Base-by-base conservation (phyloP, 352 stramenopile genomes). In the Globisporangium polare region DNA sequence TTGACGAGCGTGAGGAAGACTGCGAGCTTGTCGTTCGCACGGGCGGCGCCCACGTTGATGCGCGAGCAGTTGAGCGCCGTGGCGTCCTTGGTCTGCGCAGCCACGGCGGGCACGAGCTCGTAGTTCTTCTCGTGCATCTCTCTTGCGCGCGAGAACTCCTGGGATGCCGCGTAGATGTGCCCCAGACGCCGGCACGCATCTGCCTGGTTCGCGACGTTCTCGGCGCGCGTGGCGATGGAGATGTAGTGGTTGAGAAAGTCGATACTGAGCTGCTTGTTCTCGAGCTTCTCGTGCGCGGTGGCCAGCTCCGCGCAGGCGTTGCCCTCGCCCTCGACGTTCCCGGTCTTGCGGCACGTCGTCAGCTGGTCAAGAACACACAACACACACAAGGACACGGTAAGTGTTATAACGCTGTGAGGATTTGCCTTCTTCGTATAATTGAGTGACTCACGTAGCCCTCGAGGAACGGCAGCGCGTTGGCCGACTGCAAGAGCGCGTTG, bases 111-210 rank as follows among this genome's bases (percentile, higher is more conserved):
- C 9, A 90, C 74, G 20, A 95, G 70, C 63, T 97, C 86, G 60
- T 97, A 93, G 69, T 93, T 96, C 41, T 94, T 90, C 60, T 95
- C 86, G 65, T 94, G 93, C 75, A 94, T 96, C 60, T 95, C 82
- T 1, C 95, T 71, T 2, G 90, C 92, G 10, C 76, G 78, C 9
- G 74, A 67, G 59, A 93, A 94, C 53, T 97, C 86, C 39, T 88
- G 80, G 6, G 82, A 83, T 50, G 78, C 69, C 15, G 83, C 92
- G 65, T 93, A 94, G 53, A 96, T 92, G 35, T 92, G 76, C 0
- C 90, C 90, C 12, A 98, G 85, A 33, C 83, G 83, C 17, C 84
- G 75, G 43, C 88, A 97, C 1, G 89, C 89, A 33, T 95, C 85
- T 0, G 86, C 89, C 56, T 98, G 89, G 52, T 89, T 95, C n/a